Base-by-base conservation (phyloP, 2,329 filamentous ascomycete species). In the Colletotrichum sansevieriae region DNA sequence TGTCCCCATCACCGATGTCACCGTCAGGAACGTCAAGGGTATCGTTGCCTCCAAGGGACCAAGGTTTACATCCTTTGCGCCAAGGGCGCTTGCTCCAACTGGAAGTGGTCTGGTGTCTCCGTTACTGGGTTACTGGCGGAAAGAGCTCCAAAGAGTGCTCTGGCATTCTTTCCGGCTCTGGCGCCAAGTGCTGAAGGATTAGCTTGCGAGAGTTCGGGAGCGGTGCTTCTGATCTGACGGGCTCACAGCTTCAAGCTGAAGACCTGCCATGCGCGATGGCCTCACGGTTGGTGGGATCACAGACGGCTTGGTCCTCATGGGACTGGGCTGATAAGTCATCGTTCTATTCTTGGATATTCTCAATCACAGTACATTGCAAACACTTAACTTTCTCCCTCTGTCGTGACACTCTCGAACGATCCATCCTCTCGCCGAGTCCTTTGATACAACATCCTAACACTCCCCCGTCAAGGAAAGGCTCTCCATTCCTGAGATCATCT, bases 111-210 rank as follows among this genome's bases (percentile, higher is more conserved):
- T 9, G 80, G 77, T 47, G 82, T 86, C 70, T 75, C 71, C 57
- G 78, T 88, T 43, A 85, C 83, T 25, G 87, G 87, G 78, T 88
- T 43, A 85, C 83, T 25, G 87, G 87, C 49, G 87, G 87, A 52
- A 81, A 83, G 74, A 82, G 68, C 29, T 73, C 72, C 12, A 62
- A 52, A 39, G 64, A 65, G 29, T 78, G 76, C 72, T 59, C 75
- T 71, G 73, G 74, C 15, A 56, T 78, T 15, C 76, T 76, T 18
- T 60, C 62, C 43, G 47, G 63, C 49, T 72, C 60, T 15, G 63
- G 63, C 22, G 70, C 70, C 67, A 51, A 54, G 63, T 71, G 70
- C 63, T 70, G 60, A 54, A 52, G 11, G 18, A 8, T 15, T 41
- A 4, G 4, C 9, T 15, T 4, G 35, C 35, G 57, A 37, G 25